Conservation (phyloP, 192 early-diverging fungal species). For the Podila horticola region DNA sequence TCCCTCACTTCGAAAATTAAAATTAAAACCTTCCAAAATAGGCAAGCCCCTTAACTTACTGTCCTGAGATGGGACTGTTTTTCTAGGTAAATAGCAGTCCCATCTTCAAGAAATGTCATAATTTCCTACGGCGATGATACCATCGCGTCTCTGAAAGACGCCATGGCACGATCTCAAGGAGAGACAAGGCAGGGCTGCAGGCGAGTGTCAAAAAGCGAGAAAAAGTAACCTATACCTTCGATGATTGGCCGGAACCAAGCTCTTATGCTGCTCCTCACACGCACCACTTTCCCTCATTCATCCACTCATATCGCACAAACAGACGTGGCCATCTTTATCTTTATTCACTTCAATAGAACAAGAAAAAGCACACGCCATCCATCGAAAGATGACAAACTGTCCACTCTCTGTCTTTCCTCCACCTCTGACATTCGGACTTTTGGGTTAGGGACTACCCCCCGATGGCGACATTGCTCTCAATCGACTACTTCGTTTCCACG, state of each 20-base stretch:
- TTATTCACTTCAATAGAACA: background rate
- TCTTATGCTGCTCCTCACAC: too few relatives aligned
- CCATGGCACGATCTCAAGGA: constrained; percentile 8
- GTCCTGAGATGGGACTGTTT: too few relatives aligned
- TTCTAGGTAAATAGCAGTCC: too few relatives aligned
- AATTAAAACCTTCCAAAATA: too few relatives aligned
- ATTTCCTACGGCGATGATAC: constrained; percentile 14
- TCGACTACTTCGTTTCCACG: too few relatives aligned
- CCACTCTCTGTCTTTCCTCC: background rate
- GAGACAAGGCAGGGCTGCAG: background rate
- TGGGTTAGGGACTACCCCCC: background rate
- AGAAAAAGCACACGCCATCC: constrained; percentile 5
- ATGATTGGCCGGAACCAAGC: background rate
- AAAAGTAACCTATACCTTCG: background rate
- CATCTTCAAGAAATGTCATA: too few relatives aligned
- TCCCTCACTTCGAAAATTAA: too few relatives aligned
- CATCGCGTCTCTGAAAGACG: constrained; percentile 34
- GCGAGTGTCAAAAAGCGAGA: background rate
- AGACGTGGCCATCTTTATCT: too few relatives aligned
- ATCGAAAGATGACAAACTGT: constrained; percentile 3
- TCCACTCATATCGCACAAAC: too few relatives aligned
- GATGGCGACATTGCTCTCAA: constrained; percentile 7
- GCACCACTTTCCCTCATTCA: too few relatives aligned
- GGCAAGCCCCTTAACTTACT: too few relatives aligned
- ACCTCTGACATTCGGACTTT: background rate